These are phyloP conservation scores for Trichosphaerium sp. DNA, from an alignment of 78 protist genomes.

Conservation along the genomic window DNA sequence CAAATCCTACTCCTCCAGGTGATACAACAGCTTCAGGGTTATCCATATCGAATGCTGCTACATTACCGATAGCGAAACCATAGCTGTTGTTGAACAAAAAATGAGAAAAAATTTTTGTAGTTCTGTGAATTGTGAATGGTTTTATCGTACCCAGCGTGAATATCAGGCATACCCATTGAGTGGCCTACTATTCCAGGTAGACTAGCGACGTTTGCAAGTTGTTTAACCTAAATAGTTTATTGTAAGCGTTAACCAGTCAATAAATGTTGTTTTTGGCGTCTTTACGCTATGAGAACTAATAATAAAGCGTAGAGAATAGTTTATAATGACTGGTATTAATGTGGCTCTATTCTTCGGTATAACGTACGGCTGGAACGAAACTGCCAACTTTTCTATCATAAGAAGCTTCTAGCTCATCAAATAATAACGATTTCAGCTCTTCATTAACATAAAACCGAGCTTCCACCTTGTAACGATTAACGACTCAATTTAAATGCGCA, in stretches of 20 bases:
- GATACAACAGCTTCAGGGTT: conserved; percentile 85
- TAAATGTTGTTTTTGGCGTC: background rate
- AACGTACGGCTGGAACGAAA: background rate
- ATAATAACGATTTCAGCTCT: conserved; percentile 32
- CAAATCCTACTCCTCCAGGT: conserved; percentile 89
- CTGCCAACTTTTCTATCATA: conserved; percentile 1
- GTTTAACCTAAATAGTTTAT: conserved; percentile 7
- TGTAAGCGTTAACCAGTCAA: background rate
- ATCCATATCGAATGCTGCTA: conserved; percentile 88
- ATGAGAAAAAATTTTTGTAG: no score
- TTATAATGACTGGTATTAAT: background rate
- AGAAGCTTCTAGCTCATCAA: conserved; percentile 67
- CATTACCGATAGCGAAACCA: conserved; percentile 93
- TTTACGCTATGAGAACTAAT: background rate
- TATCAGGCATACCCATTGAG: conserved; percentile 83
- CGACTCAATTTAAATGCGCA: background rate
- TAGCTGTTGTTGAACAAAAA: no score
- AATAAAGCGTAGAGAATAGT: background rate
- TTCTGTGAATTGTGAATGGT: no score
- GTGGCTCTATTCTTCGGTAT: background rate
- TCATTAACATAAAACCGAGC: conserved; percentile 72
- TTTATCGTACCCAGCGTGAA: conserved; percentile 82
- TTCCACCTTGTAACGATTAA: conserved; percentile 20
- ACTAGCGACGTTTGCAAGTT: conserved; percentile 81
- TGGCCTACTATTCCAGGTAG: conserved; percentile 83